phyloP scores from a whole-genome alignment of 2,329 filamentous ascomycete genomes.

The Orbilia ellipsospora region DNA sequence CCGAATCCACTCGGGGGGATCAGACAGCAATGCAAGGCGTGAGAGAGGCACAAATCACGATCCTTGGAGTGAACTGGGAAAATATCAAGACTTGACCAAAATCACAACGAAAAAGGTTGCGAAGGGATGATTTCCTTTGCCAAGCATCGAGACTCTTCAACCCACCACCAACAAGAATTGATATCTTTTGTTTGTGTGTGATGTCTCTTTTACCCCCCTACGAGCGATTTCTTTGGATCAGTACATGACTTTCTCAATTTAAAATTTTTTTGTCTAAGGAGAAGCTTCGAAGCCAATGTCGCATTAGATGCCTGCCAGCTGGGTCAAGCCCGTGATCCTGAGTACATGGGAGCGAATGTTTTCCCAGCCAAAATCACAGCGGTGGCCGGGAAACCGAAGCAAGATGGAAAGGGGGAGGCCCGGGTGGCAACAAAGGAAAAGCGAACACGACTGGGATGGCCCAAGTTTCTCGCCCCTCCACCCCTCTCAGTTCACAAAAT shows the following conservation, averaged over 20 bases:
- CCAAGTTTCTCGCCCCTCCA: slow-evolving; percentile 23
- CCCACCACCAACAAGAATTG: slow-evolving; percentile 38
- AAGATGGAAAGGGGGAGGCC: slow-evolving; percentile 47
- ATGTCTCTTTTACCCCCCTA: slow-evolving; percentile 29
- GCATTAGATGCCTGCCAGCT: slow-evolving; percentile 31
- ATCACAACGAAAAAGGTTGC: slow-evolving; percentile 11
- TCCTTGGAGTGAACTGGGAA: slow-evolving; percentile 15
- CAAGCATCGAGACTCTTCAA: slow-evolving; percentile 37
- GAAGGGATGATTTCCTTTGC: slow-evolving; percentile 22
- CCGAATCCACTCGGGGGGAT: slow-evolving; percentile 41
- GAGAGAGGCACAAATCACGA: background rate
- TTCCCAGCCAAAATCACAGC: slow-evolving; percentile 27
- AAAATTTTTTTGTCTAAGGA: slow-evolving; percentile 36
- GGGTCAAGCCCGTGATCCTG: no score
- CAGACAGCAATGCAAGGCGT: slow-evolving; percentile 21
- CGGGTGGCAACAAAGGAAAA: slow-evolving; percentile 41
- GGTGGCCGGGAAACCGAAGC: slow-evolving; percentile 53
- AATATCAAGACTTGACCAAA: background rate
- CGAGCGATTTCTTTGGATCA: slow-evolving; percentile 38
- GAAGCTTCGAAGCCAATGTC: slow-evolving; percentile 31
- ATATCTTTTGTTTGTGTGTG: slow-evolving; percentile 33
- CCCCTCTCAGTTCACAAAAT: slow-evolving; percentile 29
- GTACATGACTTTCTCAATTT: slow-evolving; percentile 16
- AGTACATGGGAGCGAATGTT: slow-evolving; percentile 6
- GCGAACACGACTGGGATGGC: slow-evolving; percentile 32